phyloP scores from a whole-genome alignment of 2,329 filamentous ascomycete genomes.

The Penicillium nordicum region DNA sequence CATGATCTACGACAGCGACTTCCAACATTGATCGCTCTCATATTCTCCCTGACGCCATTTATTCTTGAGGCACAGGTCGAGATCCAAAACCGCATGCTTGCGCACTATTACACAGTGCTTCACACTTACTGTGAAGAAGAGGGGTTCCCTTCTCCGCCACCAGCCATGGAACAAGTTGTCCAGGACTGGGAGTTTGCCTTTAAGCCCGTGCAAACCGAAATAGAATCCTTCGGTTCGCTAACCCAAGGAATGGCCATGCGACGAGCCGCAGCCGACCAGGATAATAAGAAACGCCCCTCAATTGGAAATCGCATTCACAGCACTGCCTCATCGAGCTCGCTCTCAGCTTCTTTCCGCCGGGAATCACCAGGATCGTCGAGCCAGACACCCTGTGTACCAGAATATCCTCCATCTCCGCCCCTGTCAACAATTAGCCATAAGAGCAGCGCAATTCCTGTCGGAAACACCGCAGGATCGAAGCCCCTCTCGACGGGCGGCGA shows the following conservation, averaged over 20 bases:
- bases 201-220: conserved; percentile 60
- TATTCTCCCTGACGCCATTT: conserved; percentile 70
- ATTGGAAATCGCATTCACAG: conserved; percentile 41
- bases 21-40: conserved; percentile 66
- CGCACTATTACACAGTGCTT: conserved; percentile 72
- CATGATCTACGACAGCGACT: conserved; percentile 68
- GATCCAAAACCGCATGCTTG: conserved; percentile 74
- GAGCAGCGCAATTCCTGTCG: conserved; percentile 14
- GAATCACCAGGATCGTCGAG: conserved; percentile 25
- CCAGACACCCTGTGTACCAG: conserved; percentile 26
- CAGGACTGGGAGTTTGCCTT: conserved; percentile 63
- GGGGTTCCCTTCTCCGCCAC: conserved; percentile 67
- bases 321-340: conserved; percentile 30
- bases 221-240: conserved; percentile 64
- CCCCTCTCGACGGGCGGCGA: conserved; percentile 16
- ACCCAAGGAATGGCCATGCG: conserved; percentile 65
- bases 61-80: conserved; percentile 68
- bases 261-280: conserved; percentile 46
- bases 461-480: conserved; percentile 13
- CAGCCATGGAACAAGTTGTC: conserved; percentile 69
- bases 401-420: conserved; percentile 10
- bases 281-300: conserved; percentile 27
- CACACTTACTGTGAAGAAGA: conserved; percentile 69
- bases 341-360: conserved; percentile 30
- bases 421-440: neutral